Evolutionary conservation across 306 rosid genomes (phyloP).

Genomic region (Ceratonia siliqua): DNA sequence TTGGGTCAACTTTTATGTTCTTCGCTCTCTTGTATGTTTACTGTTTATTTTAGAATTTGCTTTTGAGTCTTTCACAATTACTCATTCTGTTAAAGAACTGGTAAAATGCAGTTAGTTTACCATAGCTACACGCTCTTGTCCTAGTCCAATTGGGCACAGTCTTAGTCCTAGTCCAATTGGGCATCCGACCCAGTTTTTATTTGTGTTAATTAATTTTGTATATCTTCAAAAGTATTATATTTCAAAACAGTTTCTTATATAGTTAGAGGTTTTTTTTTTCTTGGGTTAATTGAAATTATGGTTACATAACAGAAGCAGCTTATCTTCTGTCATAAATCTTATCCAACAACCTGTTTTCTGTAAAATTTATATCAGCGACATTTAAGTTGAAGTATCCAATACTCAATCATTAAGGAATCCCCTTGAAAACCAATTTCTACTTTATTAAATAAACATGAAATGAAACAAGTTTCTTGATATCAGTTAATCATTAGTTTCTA

Average conservation of each 20-base stretch:
- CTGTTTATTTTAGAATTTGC: slow-evolving; percentile 23
- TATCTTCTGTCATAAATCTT: background rate
- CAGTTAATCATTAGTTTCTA: slow-evolving; percentile 15
- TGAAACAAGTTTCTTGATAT: background rate
- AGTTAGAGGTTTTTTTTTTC: too few species aligned
- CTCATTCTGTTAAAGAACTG: background rate
- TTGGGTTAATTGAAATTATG: too few species aligned
- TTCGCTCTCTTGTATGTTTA: background rate
- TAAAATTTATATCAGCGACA: background rate
- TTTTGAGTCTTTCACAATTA: slow-evolving; percentile 7
- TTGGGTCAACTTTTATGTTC: background rate
- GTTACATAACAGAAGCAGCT: background rate
- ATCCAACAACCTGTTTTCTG: too few species aligned
- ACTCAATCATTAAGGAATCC: background rate
- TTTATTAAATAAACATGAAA: background rate
- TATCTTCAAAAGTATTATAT: too few species aligned
- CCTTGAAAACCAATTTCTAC: background rate
- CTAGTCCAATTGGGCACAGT: slow-evolving; percentile 9
- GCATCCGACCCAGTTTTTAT: background rate
- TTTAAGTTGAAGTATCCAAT: background rate
- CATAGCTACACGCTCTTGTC: slow-evolving; percentile 20
- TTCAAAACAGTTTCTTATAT: too few species aligned
- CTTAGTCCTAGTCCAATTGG: slow-evolving; percentile 4
- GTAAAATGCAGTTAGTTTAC: slow-evolving; percentile 36
- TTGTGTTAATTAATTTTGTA: too few species aligned